These are phyloP conservation scores for Neonectria hederae DNA, from an alignment of 2,329 filamentous ascomycete genomes.

Conservation along the genomic window DNA sequence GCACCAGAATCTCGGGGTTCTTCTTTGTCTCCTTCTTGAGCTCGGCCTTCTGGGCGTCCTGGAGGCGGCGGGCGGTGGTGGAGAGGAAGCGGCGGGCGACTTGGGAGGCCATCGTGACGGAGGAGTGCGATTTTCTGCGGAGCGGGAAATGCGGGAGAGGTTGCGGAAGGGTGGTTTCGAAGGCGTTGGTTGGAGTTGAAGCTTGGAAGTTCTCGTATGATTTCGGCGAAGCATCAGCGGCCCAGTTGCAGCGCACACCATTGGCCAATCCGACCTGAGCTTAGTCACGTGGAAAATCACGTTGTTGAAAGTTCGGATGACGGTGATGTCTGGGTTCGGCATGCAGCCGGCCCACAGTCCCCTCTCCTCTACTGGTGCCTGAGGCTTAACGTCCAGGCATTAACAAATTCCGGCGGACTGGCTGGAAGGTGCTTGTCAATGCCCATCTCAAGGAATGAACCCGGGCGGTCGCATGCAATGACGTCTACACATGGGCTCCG, in stretches of 20 bases:
- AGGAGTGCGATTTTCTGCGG: conserved; percentile 29
- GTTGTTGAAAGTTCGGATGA: conserved; percentile 18
- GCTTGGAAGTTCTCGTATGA: conserved; percentile 47
- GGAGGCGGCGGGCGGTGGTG: conserved; percentile 62
- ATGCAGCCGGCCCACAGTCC: not conserved
- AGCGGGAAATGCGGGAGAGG: conserved; percentile 26
- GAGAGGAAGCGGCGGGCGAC: conserved; percentile 66
- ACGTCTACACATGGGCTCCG: not conserved
- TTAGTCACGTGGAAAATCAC: conserved; percentile 33
- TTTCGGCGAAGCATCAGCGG: conserved; percentile 37
- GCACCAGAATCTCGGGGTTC: conserved; percentile 58
- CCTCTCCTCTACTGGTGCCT: not conserved
- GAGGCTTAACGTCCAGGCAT: not conserved
- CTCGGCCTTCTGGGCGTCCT: conserved; percentile 54
- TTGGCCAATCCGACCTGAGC: conserved; percentile 41
- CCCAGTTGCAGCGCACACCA: conserved; percentile 33
- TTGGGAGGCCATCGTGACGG: conserved; percentile 63
- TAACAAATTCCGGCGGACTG: not conserved
- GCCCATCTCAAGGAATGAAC: conserved; percentile 19
- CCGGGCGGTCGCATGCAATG: not conserved
- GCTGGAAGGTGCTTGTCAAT: not conserved
- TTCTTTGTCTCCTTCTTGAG: conserved; percentile 69
- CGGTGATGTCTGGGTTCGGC: conserved; percentile 31
- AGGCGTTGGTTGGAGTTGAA: conserved; percentile 32
- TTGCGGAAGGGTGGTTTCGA: conserved; percentile 30